These are phyloP conservation scores for Yueomyces sinensis DNA, from an alignment of 805 yeast genomes.

Conservation along the genomic window DNA sequence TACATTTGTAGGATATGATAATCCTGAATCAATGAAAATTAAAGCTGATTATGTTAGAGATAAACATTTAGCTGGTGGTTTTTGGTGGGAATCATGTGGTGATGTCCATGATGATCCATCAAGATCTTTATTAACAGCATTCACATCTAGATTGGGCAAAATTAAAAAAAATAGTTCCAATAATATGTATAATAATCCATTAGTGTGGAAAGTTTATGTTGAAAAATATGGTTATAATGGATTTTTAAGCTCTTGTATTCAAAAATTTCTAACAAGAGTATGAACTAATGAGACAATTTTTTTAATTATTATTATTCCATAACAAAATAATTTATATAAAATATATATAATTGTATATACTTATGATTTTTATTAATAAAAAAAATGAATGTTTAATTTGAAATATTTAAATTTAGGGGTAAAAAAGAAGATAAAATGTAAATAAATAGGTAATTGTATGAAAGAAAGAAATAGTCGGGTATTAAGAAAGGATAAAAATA, in stretches of 20 bases:
- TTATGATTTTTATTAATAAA: too few species aligned
- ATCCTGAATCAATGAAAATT: conserved; percentile 31
- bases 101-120: conserved; percentile 30
- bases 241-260: conserved; percentile 3
- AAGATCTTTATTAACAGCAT: conserved; percentile 32
- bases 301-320: too few species aligned
- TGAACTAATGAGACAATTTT: too few species aligned
- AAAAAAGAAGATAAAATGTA: too few species aligned
- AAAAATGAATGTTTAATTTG: too few species aligned
- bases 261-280: neutral
- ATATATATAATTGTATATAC: too few species aligned
- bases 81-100: conserved; percentile 94
- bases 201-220: conserved; percentile 9
- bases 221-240: conserved; percentile 9
- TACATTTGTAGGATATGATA: conserved; percentile 55
- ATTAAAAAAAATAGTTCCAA: conserved; percentile 3
- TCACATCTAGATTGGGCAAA: conserved; percentile 24
- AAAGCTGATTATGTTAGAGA: conserved; percentile 49
- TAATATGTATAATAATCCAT: conserved; percentile 8
- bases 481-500: too few species aligned
- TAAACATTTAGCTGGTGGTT: conserved; percentile 59
- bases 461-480: too few species aligned
- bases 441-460: too few species aligned
- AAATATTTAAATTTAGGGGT: too few species aligned
- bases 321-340: too few species aligned